Conservation (phyloP, 805 yeast genomes). For the Candida mattraensis region DNA sequence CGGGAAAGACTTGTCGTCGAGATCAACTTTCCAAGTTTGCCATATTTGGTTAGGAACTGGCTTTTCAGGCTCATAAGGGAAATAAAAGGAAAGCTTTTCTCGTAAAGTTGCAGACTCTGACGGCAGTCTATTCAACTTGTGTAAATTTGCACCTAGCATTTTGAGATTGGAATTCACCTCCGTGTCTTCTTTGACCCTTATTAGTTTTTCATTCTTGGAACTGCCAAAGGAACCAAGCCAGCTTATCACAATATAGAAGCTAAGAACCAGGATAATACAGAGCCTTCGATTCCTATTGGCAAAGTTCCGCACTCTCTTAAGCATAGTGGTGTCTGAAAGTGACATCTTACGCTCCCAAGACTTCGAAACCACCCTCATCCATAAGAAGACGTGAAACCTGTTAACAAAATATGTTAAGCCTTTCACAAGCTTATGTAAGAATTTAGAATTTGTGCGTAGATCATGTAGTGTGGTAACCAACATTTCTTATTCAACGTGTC, state of each 20-base stretch:
- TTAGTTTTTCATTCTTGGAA: not conserved
- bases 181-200: constrained; percentile 5
- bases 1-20: constrained; percentile 58
- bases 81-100: constrained; percentile 65
- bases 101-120: constrained; percentile 32
- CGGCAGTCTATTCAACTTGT: constrained; percentile 18
- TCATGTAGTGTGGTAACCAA: too few relatives aligned
- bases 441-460: too few relatives aligned
- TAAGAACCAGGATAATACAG: constrained; percentile 9
- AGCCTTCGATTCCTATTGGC: constrained; percentile 8
- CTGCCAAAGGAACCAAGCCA: constrained; percentile 3
- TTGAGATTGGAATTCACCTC: constrained; percentile 19
- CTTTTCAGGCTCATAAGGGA: constrained; percentile 67
- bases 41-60: constrained; percentile 79
- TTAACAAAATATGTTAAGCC: too few relatives aligned
- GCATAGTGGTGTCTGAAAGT: constrained; percentile 1
- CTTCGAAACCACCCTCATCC: too few relatives aligned
- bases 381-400: too few relatives aligned
- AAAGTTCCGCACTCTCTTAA: constrained; percentile 3
- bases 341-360: too few relatives aligned
- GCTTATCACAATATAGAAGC: constrained; percentile 7
- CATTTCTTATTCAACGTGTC: too few relatives aligned
- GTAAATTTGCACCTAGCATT: constrained; percentile 13
- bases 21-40: constrained; percentile 90
- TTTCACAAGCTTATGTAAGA: too few relatives aligned